Evolutionary conservation across 495 filamentous ascomycete species (phyloP).

Genomic region (Tuber borchii): DNA sequence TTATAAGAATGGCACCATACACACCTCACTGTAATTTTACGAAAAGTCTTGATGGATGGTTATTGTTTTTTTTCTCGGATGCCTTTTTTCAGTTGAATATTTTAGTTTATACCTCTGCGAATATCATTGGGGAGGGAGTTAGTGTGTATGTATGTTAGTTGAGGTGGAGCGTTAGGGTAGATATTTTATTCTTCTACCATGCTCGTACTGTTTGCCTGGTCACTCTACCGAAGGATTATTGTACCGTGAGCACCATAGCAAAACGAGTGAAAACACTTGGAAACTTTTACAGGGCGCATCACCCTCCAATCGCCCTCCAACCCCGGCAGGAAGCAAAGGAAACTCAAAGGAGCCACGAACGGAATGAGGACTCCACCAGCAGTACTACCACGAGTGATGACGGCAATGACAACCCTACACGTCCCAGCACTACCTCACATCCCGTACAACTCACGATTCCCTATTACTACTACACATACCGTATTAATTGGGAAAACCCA

Average conservation of each 20-base stretch:
- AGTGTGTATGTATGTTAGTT: background rate
- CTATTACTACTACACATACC: background rate
- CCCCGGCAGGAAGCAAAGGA: background rate
- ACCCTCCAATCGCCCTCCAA: background rate
- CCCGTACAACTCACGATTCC: background rate
- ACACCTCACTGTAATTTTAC: background rate
- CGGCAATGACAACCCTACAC: background rate
- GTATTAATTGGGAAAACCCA: too few species aligned
- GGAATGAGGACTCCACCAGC: background rate
- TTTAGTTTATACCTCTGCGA: background rate
- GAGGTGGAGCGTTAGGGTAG: background rate
- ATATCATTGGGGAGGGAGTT: background rate
- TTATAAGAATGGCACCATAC: background rate
- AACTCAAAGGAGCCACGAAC: background rate
- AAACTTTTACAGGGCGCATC: background rate
- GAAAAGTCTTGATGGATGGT: background rate
- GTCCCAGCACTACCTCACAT: background rate
- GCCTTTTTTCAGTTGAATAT: background rate
- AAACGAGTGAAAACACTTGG: background rate
- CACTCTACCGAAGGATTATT: background rate
- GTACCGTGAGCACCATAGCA: background rate
- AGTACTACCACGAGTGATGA: background rate
- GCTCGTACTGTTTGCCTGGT: background rate
- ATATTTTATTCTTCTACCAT: background rate
- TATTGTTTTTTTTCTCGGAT: background rate